Conservation (phyloP, 345 rosid species). For the Pelargonium nanum region DNA sequence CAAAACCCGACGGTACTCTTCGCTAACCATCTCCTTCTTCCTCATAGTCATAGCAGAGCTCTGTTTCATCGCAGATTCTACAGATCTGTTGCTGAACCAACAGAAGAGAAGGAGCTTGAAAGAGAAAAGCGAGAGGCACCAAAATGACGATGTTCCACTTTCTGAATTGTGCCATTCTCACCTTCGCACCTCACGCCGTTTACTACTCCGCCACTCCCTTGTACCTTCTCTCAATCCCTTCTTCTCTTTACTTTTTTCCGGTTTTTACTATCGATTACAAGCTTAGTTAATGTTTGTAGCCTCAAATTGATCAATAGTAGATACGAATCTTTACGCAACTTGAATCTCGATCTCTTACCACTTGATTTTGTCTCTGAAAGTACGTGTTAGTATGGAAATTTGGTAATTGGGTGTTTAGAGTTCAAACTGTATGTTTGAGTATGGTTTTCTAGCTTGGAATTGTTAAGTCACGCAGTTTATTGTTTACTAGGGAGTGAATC, state of each 20-base stretch:
- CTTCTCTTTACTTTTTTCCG: background rate
- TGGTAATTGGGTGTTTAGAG: background rate
- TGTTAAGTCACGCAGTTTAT: too few species aligned
- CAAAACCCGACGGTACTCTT: too few species aligned
- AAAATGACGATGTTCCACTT: constrained; percentile 93
- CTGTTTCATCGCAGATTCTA: background rate
- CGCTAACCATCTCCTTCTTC: too few species aligned
- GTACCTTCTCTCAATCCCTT: constrained; percentile 25
- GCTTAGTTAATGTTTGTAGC: background rate
- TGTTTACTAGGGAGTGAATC: too few species aligned
- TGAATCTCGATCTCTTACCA: background rate
- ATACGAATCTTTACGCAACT: background rate
- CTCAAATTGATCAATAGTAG: background rate
- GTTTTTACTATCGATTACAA: too few species aligned
- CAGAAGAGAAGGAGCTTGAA: background rate
- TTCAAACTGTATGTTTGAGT: background rate
- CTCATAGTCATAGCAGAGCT: background rate
- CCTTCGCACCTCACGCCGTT: constrained; percentile 98
- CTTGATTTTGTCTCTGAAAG: background rate
- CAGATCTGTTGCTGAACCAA: background rate
- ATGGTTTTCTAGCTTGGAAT: too few species aligned
- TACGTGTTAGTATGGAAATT: background rate
- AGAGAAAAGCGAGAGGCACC: background rate
- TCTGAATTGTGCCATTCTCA: constrained; percentile 98
- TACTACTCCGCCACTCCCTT: constrained; percentile 97